Conservation (phyloP, 1,139 yeast genomes). For the Diutina ranongensis region DNA sequence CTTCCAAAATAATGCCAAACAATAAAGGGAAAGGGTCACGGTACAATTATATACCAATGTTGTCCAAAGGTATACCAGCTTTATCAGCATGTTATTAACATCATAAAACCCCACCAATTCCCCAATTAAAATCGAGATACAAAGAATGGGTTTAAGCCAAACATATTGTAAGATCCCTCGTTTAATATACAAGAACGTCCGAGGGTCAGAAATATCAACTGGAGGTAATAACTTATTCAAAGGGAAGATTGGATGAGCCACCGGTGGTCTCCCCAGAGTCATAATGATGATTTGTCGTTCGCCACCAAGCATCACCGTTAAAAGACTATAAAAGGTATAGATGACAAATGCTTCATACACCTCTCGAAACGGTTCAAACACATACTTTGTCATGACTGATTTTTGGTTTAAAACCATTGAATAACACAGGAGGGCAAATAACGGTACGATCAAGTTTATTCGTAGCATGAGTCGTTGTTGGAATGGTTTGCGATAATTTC, state of each 20-base stretch:
- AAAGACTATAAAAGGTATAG: slow-evolving; percentile 77
- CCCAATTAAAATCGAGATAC: slow-evolving; percentile 41
- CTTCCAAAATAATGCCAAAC: slow-evolving; percentile 86
- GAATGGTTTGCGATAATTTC: slow-evolving; percentile 76
- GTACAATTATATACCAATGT: slow-evolving; percentile 66
- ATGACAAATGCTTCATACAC: slow-evolving; percentile 94
- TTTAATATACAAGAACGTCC: slow-evolving; percentile 62
- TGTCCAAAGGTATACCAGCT: slow-evolving; percentile 52
- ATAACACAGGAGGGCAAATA: slow-evolving; percentile 45
- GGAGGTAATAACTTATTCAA: slow-evolving; percentile 32
- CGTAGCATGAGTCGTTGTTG: slow-evolving; percentile 82
- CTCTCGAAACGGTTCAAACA: slow-evolving; percentile 73
- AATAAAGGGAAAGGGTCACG: slow-evolving; percentile 73
- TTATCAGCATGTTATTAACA: slow-evolving; percentile 36
- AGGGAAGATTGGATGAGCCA: slow-evolving; percentile 56
- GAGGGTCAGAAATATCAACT: slow-evolving; percentile 81
- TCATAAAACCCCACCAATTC: slow-evolving; percentile 41
- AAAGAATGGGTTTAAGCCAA: slow-evolving; percentile 82
- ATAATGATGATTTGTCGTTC: slow-evolving; percentile 71
- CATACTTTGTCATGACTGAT: slow-evolving; percentile 24
- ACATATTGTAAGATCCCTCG: slow-evolving; percentile 88
- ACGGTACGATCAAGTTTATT: slow-evolving; percentile 58
- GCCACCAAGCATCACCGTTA: slow-evolving; percentile 84
- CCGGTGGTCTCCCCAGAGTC: slow-evolving; percentile 67
- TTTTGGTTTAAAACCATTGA: slow-evolving; percentile 35